Percentiles rank a stretch among this genome's conserved stretches.
Evolutionary conservation across 768 basidiomycete genomes (phyloP).

Genomic region (Collybia nuda): DNA sequence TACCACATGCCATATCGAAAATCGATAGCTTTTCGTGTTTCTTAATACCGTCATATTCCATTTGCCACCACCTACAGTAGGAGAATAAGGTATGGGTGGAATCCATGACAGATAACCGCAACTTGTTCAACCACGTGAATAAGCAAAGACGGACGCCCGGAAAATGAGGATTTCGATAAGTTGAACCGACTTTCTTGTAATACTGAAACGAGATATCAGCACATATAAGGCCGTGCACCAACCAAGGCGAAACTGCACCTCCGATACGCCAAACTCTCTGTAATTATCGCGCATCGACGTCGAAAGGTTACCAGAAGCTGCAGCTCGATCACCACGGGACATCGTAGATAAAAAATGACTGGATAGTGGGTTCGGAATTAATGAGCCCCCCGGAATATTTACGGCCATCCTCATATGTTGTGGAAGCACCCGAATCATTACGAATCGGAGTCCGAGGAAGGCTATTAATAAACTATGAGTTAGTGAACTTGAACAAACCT

Average conservation of each 20-base stretch:
- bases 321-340: conserved; percentile 34
- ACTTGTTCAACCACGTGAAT: conserved; percentile 54
- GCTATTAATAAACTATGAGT: no score
- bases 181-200: conserved; percentile 62
- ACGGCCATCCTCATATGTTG: no score
- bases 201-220: conserved; percentile 35
- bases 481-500: no score
- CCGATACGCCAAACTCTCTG: conserved; percentile 50
- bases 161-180: conserved; percentile 74
- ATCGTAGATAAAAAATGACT: conserved; percentile 13
- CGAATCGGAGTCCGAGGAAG: no score
- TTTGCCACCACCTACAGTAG: conserved; percentile 35
- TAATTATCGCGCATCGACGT: conserved; percentile 41
- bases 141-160: conserved; percentile 60
- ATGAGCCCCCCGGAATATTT: no score
- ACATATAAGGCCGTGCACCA: not conserved
- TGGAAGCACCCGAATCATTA: no score
- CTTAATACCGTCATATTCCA: conserved; percentile 22
- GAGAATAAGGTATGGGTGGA: not conserved
- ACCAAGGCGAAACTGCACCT: conserved; percentile 34
- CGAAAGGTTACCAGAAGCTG: conserved; percentile 31
- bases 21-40: conserved; percentile 30
- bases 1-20: conserved; percentile 60
- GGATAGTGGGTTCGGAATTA: not conserved
- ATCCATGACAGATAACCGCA: not conserved